A percentile compares a stretch with the other conserved stretches of the same genome.
Evolutionary conservation across 2,329 filamentous ascomycete species (phyloP).

Genomic region (Botrytis sinoallii): DNA sequence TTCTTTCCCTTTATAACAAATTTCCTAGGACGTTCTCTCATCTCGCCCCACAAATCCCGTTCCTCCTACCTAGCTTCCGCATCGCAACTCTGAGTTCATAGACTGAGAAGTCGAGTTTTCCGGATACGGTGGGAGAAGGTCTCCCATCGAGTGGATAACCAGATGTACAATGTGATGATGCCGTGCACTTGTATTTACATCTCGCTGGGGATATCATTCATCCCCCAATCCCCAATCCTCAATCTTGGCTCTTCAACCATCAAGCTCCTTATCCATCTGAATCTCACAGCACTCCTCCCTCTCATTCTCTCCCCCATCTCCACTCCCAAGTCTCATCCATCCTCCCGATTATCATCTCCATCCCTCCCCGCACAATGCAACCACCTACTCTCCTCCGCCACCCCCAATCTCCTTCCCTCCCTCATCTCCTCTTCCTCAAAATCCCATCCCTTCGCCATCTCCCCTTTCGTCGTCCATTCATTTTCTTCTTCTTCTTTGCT

Average conservation of each 20-base stretch:
- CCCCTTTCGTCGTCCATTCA: neutral
- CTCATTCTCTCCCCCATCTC: neutral
- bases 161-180: neutral
- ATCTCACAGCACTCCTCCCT: neutral
- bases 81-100: too few relatives aligned
- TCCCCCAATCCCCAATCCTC: too few relatives aligned
- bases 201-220: too few relatives aligned
- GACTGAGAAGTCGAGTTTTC: accelerated
- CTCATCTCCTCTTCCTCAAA: neutral
- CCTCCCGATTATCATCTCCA: neutral
- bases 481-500: neutral
- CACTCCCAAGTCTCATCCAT: neutral
- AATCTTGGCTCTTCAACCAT: neutral
- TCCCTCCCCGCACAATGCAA: neutral
- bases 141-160: neutral
- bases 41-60: too few relatives aligned
- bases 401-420: too few relatives aligned
- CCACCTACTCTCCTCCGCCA: neutral
- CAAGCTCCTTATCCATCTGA: neutral
- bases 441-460: neutral
- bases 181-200: neutral
- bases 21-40: too few relatives aligned
- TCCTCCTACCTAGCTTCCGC: too few relatives aligned
- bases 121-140: accelerated
- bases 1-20: too few relatives aligned